phyloP scores from a whole-genome alignment of 2,329 filamentous ascomycete genomes.

The Rugonectria rugulosa region DNA sequence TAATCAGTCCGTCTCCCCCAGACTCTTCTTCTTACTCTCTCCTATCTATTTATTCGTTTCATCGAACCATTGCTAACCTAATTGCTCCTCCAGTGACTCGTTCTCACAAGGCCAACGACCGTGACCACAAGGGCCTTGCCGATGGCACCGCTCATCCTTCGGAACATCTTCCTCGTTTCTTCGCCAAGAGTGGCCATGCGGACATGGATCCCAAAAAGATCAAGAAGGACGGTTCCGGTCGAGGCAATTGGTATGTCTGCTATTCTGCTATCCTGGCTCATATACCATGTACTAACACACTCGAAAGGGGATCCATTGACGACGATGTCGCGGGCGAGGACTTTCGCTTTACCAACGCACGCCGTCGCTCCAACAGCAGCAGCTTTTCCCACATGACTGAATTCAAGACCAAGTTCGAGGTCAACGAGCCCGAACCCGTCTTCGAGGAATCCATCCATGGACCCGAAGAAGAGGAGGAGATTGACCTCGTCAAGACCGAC shows the following conservation, averaged over 20 bases:
- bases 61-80: constrained; percentile 24
- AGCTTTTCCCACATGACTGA: constrained; percentile 74
- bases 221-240: constrained; percentile 95
- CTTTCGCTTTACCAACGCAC: constrained; percentile 84
- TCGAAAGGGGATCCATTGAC: constrained; percentile 77
- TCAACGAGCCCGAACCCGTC: constrained; percentile 86
- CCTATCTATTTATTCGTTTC: background rate
- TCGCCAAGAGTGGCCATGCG: constrained; percentile 83
- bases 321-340: constrained; percentile 85
- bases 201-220: constrained; percentile 89
- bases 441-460: constrained; percentile 90
- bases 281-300: constrained; percentile 27
- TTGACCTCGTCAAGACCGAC: constrained; percentile 64
- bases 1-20: constrained; percentile 28
- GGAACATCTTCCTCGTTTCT: constrained; percentile 88
- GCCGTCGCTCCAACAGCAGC: constrained; percentile 93
- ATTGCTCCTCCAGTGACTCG: constrained; percentile 79
- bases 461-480: constrained; percentile 62
- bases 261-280: background rate
- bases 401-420: constrained; percentile 97
- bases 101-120: constrained; percentile 94
- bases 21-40: background rate
- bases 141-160: constrained; percentile 74
- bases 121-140: constrained; percentile 82
- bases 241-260: constrained; percentile 85